Base-by-base conservation (phyloP, 1,284 basidiomycete species). In the Ustilago hordei region DNA sequence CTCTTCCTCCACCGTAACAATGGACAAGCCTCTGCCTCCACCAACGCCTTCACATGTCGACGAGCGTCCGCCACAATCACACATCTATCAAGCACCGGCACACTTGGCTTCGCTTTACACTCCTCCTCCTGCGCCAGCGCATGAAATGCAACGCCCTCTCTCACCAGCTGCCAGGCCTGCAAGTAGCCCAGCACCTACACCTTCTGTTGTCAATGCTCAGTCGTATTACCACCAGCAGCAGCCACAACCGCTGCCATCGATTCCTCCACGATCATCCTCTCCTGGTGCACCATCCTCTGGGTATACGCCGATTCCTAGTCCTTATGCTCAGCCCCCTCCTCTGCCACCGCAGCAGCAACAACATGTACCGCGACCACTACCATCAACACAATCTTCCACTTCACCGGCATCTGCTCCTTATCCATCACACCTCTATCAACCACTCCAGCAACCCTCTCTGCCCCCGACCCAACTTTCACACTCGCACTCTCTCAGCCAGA, bases 161-260 rank as follows among this genome's bases (percentile, higher is more conserved):
- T 76, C 74, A 32, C 74, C 74, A 5, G 74, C 64, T 4, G 64
- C 64, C 36, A 52, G 68, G 36, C 74, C 74, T 9, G 23, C 61
- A 2, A 65, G 61, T 7, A 68, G 65, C 34, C 64, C 73, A 8
- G 64, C 72, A n/a, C 35, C 67, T 13, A 55, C 78, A 6, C 68
- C 70, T 3, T 77, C 75, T 5, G 70, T 77, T 12, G 68, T 79
- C 43, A 78, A 78, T 52, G 78, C 75, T 7, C 78, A 79, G 45
- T 23, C 70, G 1, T 77, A 66, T 64, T 77, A 77, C 34, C 71
- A 71, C 54, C 69, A 64, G 36, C 60, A 59, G 35, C 52, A 43
- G 31, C 59, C 36, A 17, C 66, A 17, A 31, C 38, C 45, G 52
- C 67, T 65, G 8, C 64, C 64, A 3, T 48, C 58, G 4, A 31